phyloP scores from a whole-genome alignment of 1,139 yeast species.

The Debaryomyces psychrophilus region DNA sequence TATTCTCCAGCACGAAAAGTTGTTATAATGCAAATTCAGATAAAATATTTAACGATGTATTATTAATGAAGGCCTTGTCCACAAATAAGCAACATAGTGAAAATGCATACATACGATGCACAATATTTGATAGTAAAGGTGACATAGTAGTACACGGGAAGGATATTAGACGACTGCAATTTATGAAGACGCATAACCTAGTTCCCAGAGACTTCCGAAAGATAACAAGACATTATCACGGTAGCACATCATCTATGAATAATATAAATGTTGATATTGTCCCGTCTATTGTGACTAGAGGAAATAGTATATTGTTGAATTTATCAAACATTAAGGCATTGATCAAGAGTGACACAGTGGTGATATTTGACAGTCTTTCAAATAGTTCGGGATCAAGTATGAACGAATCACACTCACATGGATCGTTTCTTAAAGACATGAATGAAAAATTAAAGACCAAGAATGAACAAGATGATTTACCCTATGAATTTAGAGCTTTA shows the following conservation, averaged over 20 bases:
- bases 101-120: constrained; percentile 55
- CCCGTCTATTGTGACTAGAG: constrained; percentile 44
- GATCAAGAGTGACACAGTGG: constrained; percentile 43
- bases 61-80: constrained; percentile 26
- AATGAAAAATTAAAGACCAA: constrained; percentile 28
- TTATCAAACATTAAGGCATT: constrained; percentile 46
- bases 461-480: constrained; percentile 31
- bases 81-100: constrained; percentile 23
- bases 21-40: constrained; percentile 9
- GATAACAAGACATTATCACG: constrained; percentile 32
- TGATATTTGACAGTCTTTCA: constrained; percentile 38
- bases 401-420: constrained; percentile 42
- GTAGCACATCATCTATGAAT: constrained; percentile 1
- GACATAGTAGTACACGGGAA: constrained; percentile 44
- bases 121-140: constrained; percentile 48
- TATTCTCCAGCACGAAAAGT: not conserved
- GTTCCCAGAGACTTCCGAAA: constrained; percentile 48
- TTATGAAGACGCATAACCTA: constrained; percentile 39
- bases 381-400: constrained; percentile 28
- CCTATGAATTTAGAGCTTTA: constrained; percentile 49
- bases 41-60: constrained; percentile 24
- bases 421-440: constrained; percentile 38
- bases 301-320: constrained; percentile 42
- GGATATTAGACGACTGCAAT: constrained; percentile 39
- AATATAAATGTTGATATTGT: constrained; percentile 42